Conservation (phyloP, 441 rosid species). For the Aquilaria agallochum region DNA sequence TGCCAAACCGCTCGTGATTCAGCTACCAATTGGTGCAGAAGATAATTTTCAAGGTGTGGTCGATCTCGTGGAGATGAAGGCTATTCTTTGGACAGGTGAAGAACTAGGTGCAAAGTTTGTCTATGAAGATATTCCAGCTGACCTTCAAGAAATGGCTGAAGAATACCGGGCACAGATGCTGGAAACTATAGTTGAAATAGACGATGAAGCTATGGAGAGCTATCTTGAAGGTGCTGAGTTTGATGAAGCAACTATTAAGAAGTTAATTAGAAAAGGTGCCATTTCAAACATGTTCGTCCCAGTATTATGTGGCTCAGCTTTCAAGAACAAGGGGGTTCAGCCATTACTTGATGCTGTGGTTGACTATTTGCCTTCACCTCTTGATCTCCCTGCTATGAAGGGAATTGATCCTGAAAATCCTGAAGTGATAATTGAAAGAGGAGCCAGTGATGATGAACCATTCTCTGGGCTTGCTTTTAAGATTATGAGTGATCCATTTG, state of each 20-base stretch:
- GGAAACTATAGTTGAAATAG: slow-evolving; percentile 72
- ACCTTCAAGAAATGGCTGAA: slow-evolving; percentile 73
- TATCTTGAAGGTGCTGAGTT: slow-evolving; percentile 93
- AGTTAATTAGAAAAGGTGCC: slow-evolving; percentile 74
- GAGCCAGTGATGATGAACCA: slow-evolving; percentile 78
- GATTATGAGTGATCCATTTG: slow-evolving; percentile 93
- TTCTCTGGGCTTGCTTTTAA: slow-evolving; percentile 93
- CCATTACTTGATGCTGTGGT: slow-evolving; percentile 93
- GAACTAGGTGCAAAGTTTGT: slow-evolving; percentile 91
- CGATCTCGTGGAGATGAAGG: slow-evolving; percentile 90
- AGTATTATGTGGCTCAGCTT: slow-evolving; percentile 88
- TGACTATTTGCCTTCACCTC: slow-evolving; percentile 91
- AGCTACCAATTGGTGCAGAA: slow-evolving; percentile 89
- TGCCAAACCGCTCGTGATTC: slow-evolving; percentile 89
- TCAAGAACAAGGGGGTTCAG: slow-evolving; percentile 93
- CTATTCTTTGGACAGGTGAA: slow-evolving; percentile 91
- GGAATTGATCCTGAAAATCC: slow-evolving; percentile 94
- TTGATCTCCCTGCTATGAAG: slow-evolving; percentile 82
- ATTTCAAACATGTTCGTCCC: slow-evolving; percentile 74
- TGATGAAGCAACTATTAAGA: slow-evolving; percentile 71
- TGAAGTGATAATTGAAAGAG: slow-evolving; percentile 47
- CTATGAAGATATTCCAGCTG: slow-evolving; percentile 72
- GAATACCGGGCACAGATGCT: slow-evolving; percentile 71
- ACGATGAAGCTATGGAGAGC: slow-evolving; percentile 88
- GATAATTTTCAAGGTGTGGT: slow-evolving; percentile 74